Percentiles rank a stretch among this genome's conserved stretches.
Evolutionary conservation across 805 yeast species (phyloP).

Genomic region (Candida sanyiensis): DNA sequence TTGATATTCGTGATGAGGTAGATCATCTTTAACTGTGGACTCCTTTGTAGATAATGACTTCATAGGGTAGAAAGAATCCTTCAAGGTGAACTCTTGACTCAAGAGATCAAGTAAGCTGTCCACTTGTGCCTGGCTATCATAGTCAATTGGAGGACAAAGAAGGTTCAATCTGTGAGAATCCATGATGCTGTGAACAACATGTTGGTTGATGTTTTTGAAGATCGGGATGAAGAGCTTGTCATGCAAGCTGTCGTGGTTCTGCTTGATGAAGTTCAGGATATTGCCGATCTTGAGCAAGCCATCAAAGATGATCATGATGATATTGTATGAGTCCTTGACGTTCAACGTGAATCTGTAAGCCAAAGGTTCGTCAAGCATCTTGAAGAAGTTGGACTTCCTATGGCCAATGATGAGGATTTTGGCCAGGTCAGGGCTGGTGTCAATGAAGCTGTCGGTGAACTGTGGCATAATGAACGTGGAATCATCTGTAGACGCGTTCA

Average conservation of each 20-base stretch:
- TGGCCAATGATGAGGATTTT: slow-evolving; percentile 25
- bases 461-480: slow-evolving; percentile 22
- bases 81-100: slow-evolving; percentile 16
- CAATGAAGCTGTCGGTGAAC: not conserved
- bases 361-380: slow-evolving; percentile 13
- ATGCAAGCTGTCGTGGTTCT: slow-evolving; percentile 3
- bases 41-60: not conserved
- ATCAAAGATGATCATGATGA: slow-evolving; percentile 24
- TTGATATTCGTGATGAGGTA: slow-evolving; percentile 6
- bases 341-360: slow-evolving; percentile 20
- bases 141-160: slow-evolving; percentile 24
- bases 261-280: slow-evolving; percentile 24
- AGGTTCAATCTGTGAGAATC: slow-evolving; percentile 15
- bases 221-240: slow-evolving; percentile 22
- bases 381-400: slow-evolving; percentile 18
- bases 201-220: slow-evolving; percentile 20
- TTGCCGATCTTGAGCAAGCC: slow-evolving; percentile 27
- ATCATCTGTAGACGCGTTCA: not conserved
- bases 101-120: slow-evolving; percentile 19
- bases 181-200: slow-evolving; percentile 19
- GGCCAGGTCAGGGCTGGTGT: not conserved
- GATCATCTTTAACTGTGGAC: not conserved
- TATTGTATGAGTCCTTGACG: slow-evolving; percentile 12
- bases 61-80: slow-evolving; percentile 4
- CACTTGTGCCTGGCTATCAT: slow-evolving; percentile 17